phyloP scores from a whole-genome alignment of 345 rosid species.

The Citrus maxima region DNA sequence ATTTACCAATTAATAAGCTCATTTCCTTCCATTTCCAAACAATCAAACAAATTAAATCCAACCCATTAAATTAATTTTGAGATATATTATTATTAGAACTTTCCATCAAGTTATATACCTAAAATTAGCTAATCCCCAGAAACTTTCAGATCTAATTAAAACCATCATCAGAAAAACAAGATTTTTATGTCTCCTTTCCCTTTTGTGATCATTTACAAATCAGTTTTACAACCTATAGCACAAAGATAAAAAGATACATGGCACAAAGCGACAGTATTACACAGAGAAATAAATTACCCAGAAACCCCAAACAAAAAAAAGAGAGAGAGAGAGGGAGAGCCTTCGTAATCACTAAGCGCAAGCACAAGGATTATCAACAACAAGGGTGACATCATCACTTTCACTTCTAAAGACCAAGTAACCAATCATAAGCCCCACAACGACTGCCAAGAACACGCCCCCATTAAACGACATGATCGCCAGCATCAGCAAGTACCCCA shows the following conservation, averaged over 20 bases:
- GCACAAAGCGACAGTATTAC: not conserved
- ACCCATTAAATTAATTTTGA: too few species aligned
- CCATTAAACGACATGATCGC: constrained; percentile 88
- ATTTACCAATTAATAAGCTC: too few species aligned
- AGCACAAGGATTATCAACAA: constrained; percentile 52
- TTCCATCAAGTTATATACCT: not conserved
- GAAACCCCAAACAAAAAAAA: not conserved
- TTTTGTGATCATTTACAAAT: too few species aligned
- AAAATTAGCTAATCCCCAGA: not conserved
- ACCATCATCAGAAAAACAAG: not conserved
- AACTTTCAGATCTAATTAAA: not conserved
- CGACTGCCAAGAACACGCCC: constrained; percentile 73
- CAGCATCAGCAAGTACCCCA: constrained; percentile 79
- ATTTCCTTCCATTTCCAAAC: too few species aligned
- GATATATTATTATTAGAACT: not conserved
- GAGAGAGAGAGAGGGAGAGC: not conserved
- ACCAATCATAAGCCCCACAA: constrained; percentile 60
- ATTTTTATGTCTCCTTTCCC: too few species aligned
- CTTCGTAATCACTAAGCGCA: constrained; percentile 36
- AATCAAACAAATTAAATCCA: too few species aligned
- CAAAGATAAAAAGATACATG: too few species aligned
- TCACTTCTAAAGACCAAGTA: constrained; percentile 50
- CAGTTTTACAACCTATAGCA: too few species aligned
- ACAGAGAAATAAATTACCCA: not conserved
- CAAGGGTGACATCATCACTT: constrained; percentile 23